Conservation (phyloP, 2,329 filamentous ascomycete genomes). For the Penicillium concentricum region DNA sequence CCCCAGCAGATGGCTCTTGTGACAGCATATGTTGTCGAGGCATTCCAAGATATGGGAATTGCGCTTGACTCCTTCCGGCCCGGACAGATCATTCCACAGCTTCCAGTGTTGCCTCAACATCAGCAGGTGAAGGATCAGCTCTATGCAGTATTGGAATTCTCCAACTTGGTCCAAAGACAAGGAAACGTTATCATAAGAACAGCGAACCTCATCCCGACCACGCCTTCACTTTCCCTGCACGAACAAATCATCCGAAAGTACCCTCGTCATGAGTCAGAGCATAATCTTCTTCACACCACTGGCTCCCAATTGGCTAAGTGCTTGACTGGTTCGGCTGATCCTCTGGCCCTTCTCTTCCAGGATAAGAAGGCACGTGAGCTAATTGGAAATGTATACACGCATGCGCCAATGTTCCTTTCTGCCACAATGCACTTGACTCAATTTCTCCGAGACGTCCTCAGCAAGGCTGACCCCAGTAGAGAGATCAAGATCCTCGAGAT, state of each 20-base stretch:
- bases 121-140: neutral
- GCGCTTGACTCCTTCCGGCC: neutral
- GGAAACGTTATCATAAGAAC: too few species aligned
- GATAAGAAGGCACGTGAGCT: conserved; percentile 25
- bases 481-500: conserved; percentile 36
- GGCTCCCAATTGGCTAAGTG: conserved; percentile 39
- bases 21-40: neutral
- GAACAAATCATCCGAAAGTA: conserved; percentile 23
- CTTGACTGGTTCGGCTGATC: conserved; percentile 38
- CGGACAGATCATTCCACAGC: neutral
- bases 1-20: neutral
- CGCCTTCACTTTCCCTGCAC: neutral
- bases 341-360: conserved; percentile 42
- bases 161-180: neutral
- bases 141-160: neutral
- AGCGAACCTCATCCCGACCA: neutral
- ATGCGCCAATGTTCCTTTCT: conserved; percentile 26
- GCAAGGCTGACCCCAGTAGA: neutral
- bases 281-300: conserved; percentile 34
- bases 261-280: conserved; percentile 35
- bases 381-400: conserved; percentile 41
- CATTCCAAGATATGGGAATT: neutral
- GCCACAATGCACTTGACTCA: conserved; percentile 1
- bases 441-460: neutral
- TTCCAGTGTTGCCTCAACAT: neutral